phyloP scores from a whole-genome alignment of 495 filamentous ascomycete species.

The Cryomyces antarcticus region DNA sequence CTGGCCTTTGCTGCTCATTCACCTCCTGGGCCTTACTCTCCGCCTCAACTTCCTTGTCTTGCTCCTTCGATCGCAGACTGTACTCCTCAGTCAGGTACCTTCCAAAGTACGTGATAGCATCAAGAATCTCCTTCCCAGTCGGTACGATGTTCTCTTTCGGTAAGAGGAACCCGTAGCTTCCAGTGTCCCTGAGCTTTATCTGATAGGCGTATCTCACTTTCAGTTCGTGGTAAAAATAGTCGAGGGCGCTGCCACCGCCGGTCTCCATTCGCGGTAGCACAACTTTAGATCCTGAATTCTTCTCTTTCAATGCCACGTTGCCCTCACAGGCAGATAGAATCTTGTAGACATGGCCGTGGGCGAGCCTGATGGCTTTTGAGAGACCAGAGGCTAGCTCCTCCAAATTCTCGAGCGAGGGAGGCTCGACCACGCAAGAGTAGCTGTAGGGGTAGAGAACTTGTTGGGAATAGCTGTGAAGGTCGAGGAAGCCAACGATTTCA shows the following conservation, averaged over 20 bases:
- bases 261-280: constrained; percentile 34
- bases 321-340: constrained; percentile 81
- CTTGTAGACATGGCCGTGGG: constrained; percentile 54
- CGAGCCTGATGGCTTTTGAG: constrained; percentile 70
- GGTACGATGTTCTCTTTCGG: constrained; percentile 77
- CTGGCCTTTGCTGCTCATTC: no score
- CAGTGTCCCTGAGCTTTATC: constrained; percentile 85
- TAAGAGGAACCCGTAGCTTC: constrained; percentile 83
- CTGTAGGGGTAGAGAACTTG: constrained; percentile 87
- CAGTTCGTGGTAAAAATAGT: constrained; percentile 90
- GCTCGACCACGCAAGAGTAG: constrained; percentile 54
- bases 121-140: constrained; percentile 69
- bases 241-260: constrained; percentile 69
- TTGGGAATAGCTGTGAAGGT: constrained; percentile 91
- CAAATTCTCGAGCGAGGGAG: constrained; percentile 76
- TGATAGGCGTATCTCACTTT: constrained; percentile 73
- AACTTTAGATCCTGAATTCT: constrained; percentile 2
- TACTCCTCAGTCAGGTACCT: no score
- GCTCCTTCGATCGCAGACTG: no score
- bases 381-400: constrained; percentile 76
- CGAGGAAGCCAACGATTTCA: constrained; percentile 63
- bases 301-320: constrained; percentile 25
- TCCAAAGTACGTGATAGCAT: constrained; percentile 62
- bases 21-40: no score
- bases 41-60: no score